Conservation (phyloP, 2,329 filamentous ascomycete genomes). For the Verticillium isaacii region DNA sequence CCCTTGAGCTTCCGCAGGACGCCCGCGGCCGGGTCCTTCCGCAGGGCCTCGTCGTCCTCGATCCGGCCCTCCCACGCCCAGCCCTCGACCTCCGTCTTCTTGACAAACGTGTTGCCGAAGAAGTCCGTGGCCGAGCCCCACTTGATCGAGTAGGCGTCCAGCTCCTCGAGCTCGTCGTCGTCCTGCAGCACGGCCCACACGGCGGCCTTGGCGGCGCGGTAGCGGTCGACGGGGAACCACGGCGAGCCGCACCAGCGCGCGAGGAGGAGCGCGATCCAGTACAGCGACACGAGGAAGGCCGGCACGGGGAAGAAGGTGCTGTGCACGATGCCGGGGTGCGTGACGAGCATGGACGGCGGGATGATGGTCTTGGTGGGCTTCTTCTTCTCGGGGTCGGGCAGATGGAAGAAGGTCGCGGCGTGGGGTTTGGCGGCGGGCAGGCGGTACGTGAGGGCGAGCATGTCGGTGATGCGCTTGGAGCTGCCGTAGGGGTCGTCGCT, state of each 20-base stretch:
- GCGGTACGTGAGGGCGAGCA: slow-evolving; percentile 69
- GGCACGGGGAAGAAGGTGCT: slow-evolving; percentile 77
- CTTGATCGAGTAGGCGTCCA: slow-evolving; percentile 57
- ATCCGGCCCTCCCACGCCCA: slow-evolving; percentile 70
- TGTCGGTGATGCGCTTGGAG: slow-evolving; percentile 80
- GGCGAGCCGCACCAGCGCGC: slow-evolving; percentile 76
- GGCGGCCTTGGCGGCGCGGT: slow-evolving; percentile 70
- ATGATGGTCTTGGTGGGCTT: slow-evolving; percentile 17
- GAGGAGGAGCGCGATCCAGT: slow-evolving; percentile 64
- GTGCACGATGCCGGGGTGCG: slow-evolving; percentile 82
- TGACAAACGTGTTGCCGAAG: slow-evolving; percentile 54
- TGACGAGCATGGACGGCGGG: slow-evolving; percentile 65
- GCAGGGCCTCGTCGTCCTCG: slow-evolving; percentile 43
- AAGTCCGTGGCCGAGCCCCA: slow-evolving; percentile 75
- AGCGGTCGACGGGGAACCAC: slow-evolving; percentile 78
- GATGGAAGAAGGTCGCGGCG: slow-evolving; percentile 51
- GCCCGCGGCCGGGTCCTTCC: slow-evolving; percentile 35
- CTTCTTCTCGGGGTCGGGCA: slow-evolving; percentile 11
- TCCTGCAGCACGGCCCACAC: slow-evolving; percentile 73
- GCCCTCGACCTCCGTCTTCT: slow-evolving; percentile 77
- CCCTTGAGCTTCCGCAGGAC: slow-evolving; percentile 48
- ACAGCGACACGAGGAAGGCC: slow-evolving; percentile 64
- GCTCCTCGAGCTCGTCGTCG: slow-evolving; percentile 55
- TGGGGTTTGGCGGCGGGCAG: slow-evolving; percentile 59
- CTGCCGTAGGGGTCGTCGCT: slow-evolving; percentile 71